phyloP scores from a whole-genome alignment of 345 rosid species.

The Eucalyptus rudis region DNA sequence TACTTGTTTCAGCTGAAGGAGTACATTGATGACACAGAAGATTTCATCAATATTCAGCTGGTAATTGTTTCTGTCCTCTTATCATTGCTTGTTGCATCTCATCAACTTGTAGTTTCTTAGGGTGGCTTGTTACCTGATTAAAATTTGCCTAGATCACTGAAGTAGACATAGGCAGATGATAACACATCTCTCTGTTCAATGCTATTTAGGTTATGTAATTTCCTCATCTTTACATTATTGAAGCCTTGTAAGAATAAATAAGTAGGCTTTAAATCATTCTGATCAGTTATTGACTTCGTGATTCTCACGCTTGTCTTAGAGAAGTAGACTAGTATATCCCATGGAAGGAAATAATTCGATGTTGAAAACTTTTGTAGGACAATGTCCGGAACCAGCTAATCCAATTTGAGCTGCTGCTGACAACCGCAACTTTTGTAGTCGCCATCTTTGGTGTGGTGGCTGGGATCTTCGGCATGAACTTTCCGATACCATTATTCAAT shows the following conservation, averaged over 20 bases:
- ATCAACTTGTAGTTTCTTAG: not conserved
- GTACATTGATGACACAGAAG: conserved; percentile 95
- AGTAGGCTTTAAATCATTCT: not conserved
- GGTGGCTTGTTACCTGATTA: not conserved
- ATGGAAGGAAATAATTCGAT: not conserved
- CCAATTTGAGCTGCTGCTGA: conserved; percentile 87
- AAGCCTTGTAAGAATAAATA: not conserved
- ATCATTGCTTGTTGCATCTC: not conserved
- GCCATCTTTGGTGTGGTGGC: conserved; percentile 98
- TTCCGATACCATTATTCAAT: conserved; percentile 53
- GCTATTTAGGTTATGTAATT: not conserved
- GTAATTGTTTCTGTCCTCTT: conserved; percentile 9
- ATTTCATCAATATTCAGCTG: conserved; percentile 96
- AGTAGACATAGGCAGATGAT: not conserved
- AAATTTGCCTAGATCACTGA: not conserved
- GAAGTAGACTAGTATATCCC: not conserved
- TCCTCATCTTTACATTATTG: not conserved
- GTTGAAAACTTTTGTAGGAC: conserved; percentile 34
- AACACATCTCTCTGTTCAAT: not conserved
- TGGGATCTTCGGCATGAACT: conserved; percentile 95
- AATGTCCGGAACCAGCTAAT: conserved; percentile 95
- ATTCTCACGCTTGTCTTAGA: not conserved
- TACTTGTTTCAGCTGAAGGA: conserved; percentile 70
- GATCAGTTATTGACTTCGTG: not conserved
- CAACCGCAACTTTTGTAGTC: conserved; percentile 88